Conservation (phyloP, 2,329 filamentous ascomycete genomes). For the Aspergillus brasiliensis region DNA sequence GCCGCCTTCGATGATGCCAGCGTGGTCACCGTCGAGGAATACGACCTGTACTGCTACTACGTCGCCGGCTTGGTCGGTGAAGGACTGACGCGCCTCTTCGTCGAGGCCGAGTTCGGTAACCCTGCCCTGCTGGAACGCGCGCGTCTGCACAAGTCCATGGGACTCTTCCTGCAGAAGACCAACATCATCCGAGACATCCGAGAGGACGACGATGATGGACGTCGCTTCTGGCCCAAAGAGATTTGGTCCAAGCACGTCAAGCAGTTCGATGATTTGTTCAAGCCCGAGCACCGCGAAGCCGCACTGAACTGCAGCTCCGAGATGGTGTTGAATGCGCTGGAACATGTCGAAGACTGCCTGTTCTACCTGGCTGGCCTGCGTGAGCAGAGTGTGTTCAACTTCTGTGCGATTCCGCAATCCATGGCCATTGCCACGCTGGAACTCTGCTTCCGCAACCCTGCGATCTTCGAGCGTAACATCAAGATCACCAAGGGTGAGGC, state of each 20-base stretch:
- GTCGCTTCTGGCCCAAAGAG: conserved; percentile 92
- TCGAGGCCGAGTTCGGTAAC: conserved; percentile 83
- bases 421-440: conserved; percentile 98
- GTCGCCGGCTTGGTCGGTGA: conserved; percentile 98
- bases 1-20: conserved; percentile 78
- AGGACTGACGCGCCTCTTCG: conserved; percentile 86
- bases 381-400: conserved; percentile 99
- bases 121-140: conserved; percentile 76
- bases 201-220: conserved; percentile 84
- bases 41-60: conserved; percentile 97
- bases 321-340: conserved; percentile 88
- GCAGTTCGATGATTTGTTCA: conserved; percentile 86
- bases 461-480: conserved; percentile 81
- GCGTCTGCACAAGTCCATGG: conserved; percentile 90
- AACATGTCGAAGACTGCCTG: conserved; percentile 88
- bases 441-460: conserved; percentile 86
- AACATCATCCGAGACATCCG: conserved; percentile 97
- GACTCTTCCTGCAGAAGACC: conserved; percentile 94
- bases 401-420: conserved; percentile 91
- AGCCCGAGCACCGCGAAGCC: conserved; percentile 72
- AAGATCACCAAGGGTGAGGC: conserved; percentile 97
- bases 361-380: conserved; percentile 95
- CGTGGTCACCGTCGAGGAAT: conserved; percentile 81
- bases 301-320: conserved; percentile 87
- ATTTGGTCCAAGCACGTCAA: conserved; percentile 96